Conservation (phyloP, 1,284 basidiomycete genomes). For the Erythrobasidium hasegawianum region DNA sequence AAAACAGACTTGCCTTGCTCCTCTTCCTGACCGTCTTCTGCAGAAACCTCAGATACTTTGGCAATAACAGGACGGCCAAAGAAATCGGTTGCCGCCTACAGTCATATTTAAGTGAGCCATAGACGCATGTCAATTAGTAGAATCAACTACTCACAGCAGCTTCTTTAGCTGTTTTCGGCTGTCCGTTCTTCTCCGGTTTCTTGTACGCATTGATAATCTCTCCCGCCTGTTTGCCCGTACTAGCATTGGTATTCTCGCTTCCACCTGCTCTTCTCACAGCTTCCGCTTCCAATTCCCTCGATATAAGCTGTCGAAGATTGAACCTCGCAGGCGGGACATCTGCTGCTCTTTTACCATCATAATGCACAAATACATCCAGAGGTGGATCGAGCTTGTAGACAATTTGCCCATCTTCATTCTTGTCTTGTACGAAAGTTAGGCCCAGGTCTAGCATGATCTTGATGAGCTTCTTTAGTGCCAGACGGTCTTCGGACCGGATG, state of each 20-base stretch:
- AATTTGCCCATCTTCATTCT: slow-evolving; percentile 82
- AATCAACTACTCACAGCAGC: slow-evolving; percentile 3
- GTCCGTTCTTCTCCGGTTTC: slow-evolving; percentile 46
- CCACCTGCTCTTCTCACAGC: slow-evolving; percentile 26
- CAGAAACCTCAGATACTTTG: slow-evolving; percentile 36
- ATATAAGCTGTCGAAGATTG: slow-evolving; percentile 83
- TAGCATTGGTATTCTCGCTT: slow-evolving; percentile 9
- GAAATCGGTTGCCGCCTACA: slow-evolving; percentile 84
- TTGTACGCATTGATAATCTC: slow-evolving; percentile 39
- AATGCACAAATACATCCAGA: slow-evolving; percentile 92
- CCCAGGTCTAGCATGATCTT: slow-evolving; percentile 83
- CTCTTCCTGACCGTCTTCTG: slow-evolving; percentile 19
- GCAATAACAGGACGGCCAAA: slow-evolving; percentile 73
- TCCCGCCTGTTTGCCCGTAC: slow-evolving; percentile 26
- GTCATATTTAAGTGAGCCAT: no score
- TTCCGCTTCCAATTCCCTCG: slow-evolving; percentile 48
- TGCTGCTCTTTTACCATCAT: slow-evolving; percentile 81
- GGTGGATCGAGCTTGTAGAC: slow-evolving; percentile 90
- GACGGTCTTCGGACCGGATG: slow-evolving; percentile 74
- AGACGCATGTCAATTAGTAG: no score
- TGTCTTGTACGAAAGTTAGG: slow-evolving; percentile 84
- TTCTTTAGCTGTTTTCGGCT: slow-evolving; percentile 20
- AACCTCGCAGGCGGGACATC: slow-evolving; percentile 84
- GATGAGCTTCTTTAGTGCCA: slow-evolving; percentile 69
- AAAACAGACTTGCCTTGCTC: no score